Percentiles rank a stretch among this genome's conserved stretches.
phyloP scores from a whole-genome alignment of 1,284 basidiomycete genomes.

The Cutaneotrichosporon sp. region DNA sequence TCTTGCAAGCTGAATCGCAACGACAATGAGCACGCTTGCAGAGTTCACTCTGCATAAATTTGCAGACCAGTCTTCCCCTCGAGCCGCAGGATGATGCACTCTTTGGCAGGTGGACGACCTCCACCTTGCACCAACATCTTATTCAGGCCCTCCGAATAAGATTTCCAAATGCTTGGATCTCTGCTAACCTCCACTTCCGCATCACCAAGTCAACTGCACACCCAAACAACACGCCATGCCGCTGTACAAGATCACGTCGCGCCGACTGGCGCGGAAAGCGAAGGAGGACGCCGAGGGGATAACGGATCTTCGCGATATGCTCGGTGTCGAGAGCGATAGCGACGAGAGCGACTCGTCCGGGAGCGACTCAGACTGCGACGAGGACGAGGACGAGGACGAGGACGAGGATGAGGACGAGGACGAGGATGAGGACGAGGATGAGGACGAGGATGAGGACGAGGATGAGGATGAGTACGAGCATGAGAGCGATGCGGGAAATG shows the following conservation, averaged over 20 bases:
- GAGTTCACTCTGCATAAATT: too few relatives aligned
- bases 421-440: constrained; percentile 27
- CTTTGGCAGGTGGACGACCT: background rate
- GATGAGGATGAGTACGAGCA: constrained; percentile 9
- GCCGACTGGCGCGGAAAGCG: constrained; percentile 60
- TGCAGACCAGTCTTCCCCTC: too few relatives aligned
- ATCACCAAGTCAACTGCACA: background rate
- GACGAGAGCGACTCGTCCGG: constrained; percentile 9
- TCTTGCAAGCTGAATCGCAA: too few relatives aligned
- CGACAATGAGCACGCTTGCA: too few relatives aligned
- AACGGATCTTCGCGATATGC: constrained; percentile 53
- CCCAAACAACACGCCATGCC: constrained; percentile 46
- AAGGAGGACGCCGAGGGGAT: constrained; percentile 63
- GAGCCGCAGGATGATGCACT: too few relatives aligned
- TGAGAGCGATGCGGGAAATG: background rate
- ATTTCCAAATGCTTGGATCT: background rate
- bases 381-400: constrained; percentile 8
- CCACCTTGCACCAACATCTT: background rate
- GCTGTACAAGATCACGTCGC: constrained; percentile 77
- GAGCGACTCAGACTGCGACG: background rate
- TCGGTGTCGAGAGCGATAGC: constrained; percentile 57
- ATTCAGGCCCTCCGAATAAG: background rate
- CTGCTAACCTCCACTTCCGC: background rate
- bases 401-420: constrained; percentile 34
- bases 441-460: constrained; percentile 19